These are phyloP conservation scores for Sordariomycetes sp. DNA, from an alignment of 2,329 filamentous ascomycete genomes.

Conservation along the genomic window DNA sequence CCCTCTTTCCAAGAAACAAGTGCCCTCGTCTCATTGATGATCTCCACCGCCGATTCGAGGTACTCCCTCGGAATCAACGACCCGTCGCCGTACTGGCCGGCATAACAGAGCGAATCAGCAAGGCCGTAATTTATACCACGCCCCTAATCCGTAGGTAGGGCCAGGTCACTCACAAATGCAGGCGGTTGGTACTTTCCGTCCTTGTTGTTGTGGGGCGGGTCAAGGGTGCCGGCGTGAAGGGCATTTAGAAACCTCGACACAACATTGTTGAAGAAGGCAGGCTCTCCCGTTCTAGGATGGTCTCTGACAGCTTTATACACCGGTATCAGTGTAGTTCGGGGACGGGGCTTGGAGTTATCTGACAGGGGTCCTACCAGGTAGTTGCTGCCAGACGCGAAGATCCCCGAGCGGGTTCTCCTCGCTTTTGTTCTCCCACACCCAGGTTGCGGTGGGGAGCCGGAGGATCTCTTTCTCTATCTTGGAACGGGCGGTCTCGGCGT, in stretches of 20 bases:
- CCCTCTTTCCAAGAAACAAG: not conserved
- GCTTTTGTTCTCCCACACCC: not conserved
- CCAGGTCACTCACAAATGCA: not conserved
- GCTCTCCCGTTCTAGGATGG: not conserved
- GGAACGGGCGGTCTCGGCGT: not conserved
- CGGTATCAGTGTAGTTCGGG: not conserved
- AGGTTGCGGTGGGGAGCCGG: not conserved
- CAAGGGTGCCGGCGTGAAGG: not conserved
- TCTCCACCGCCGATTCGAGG: not conserved
- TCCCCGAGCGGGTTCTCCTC: not conserved
- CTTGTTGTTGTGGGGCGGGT: not conserved
- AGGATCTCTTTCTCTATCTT: not conserved
- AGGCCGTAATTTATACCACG: not conserved
- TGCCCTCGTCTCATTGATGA: not conserved
- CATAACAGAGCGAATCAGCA: not conserved
- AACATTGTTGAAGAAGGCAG: not conserved
- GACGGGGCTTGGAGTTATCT: not conserved
- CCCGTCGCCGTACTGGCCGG: not conserved
- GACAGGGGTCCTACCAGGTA: not conserved
- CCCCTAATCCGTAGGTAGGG: not conserved
- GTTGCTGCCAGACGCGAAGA: not conserved
- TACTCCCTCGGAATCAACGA: not conserved
- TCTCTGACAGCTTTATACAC: not conserved
- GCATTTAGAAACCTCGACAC: not conserved
- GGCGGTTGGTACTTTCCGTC: not conserved